A percentile compares a stretch with the other conserved stretches of the same genome.
Evolutionary conservation across 495 filamentous ascomycete species (phyloP).

Genomic region (Penicillium macrosclerotiorum): DNA sequence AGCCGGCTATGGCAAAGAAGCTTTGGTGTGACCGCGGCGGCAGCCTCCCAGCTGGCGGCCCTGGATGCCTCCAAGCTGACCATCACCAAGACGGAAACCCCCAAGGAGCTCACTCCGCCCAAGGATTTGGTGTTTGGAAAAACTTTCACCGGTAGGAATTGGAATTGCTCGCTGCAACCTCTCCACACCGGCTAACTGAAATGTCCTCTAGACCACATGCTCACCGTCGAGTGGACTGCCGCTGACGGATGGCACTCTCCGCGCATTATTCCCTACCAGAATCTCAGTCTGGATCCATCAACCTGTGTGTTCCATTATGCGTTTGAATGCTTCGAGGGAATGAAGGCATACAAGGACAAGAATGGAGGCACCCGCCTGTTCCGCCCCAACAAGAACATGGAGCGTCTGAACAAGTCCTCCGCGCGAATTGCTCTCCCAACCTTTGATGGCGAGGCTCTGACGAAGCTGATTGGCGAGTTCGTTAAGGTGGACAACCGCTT

Average conservation of each 20-base stretch:
- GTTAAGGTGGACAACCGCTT: constrained; percentile 79
- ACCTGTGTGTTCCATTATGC: constrained; percentile 98
- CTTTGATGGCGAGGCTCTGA: constrained; percentile 68
- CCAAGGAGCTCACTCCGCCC: constrained; percentile 68
- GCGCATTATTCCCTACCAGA: constrained; percentile 88
- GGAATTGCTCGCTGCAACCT: neutral
- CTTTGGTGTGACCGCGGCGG: constrained; percentile 62
- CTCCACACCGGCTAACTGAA: constrained; percentile 17
- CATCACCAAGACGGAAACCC: constrained; percentile 70
- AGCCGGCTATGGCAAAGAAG: constrained; percentile 39
- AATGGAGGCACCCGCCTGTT: constrained; percentile 77
- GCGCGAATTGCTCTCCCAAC: constrained; percentile 88
- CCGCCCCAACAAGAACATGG: constrained; percentile 96
- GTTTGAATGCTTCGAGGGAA: constrained; percentile 95
- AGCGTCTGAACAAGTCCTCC: constrained; percentile 82
- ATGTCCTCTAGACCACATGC: constrained; percentile 81
- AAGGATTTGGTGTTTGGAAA: constrained; percentile 83
- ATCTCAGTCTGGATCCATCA: constrained; percentile 91
- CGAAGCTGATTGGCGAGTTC: constrained; percentile 76
- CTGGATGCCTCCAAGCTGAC: constrained; percentile 75
- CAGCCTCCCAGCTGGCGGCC: constrained; percentile 52
- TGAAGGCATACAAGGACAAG: constrained; percentile 94
- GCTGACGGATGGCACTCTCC: constrained; percentile 75
- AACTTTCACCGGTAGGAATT: constrained; percentile 72
- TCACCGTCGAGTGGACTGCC: constrained; percentile 90